Evolutionary conservation across 169 alveolate species (phyloP).

Genomic region (Plasmodium falciparum): DNA sequence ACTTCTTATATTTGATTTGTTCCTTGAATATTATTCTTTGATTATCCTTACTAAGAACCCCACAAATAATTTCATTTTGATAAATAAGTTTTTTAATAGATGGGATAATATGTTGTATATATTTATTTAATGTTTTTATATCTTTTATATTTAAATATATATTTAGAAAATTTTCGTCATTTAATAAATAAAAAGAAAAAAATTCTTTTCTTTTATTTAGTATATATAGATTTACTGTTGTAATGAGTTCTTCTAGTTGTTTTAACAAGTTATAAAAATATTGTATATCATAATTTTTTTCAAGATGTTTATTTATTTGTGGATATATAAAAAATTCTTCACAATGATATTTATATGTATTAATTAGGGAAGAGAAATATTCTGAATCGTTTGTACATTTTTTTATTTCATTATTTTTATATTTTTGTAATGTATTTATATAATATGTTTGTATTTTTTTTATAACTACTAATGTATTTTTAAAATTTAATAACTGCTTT

Average conservation of each 20-base stretch:
- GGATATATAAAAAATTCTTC: constrained; percentile 67
- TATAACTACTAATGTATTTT: neutral
- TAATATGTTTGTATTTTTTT: constrained; percentile 30
- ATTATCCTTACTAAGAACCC: constrained; percentile 7
- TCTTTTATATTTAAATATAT: constrained; percentile 30
- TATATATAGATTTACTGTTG: constrained; percentile 5
- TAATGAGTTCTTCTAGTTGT: neutral
- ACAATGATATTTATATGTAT: constrained; percentile 28
- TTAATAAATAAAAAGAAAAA: constrained; percentile 21
- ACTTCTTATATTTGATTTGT: constrained; percentile 41
- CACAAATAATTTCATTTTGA: constrained; percentile 61
- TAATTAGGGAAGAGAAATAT: neutral
- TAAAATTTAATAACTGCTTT: constrained; percentile 6
- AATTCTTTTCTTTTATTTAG: constrained; percentile 29
- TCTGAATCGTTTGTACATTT: constrained; percentile 19
- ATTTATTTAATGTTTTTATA: constrained; percentile 24
- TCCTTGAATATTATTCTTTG: constrained; percentile 49
- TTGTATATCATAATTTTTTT: constrained; percentile 10
- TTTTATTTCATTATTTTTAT: constrained; percentile 44
- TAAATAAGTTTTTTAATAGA: constrained; percentile 17
- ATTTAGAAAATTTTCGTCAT: constrained; percentile 24
- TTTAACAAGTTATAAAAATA: neutral
- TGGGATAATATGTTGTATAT: constrained; percentile 31
- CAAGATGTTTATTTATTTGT: constrained; percentile 39
- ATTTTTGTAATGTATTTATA: constrained; percentile 14